Conservation (phyloP, 1,284 basidiomycete species). For the Singerocomus rubriflavus region DNA sequence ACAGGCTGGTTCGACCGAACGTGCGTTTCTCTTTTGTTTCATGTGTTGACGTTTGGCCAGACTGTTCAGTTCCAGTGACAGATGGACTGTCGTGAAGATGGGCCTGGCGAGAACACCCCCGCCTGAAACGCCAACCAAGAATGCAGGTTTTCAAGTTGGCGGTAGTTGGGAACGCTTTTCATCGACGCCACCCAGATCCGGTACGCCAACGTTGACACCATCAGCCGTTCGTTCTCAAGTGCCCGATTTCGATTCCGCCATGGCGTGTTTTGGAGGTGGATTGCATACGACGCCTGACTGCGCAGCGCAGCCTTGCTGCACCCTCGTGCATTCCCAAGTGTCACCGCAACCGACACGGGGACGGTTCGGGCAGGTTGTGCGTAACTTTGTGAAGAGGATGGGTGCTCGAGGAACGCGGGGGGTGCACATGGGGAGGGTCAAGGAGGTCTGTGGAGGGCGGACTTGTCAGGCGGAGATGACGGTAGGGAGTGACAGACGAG, state of each 20-base stretch:
- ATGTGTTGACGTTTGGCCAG: background rate
- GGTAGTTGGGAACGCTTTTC: background rate
- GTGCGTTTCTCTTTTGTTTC: conserved; percentile 11
- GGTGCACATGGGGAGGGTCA: background rate
- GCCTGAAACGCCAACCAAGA: conserved; percentile 1
- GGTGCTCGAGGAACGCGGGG: too few species aligned
- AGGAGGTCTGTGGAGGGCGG: background rate
- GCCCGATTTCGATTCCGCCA: conserved; percentile 12
- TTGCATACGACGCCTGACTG: background rate
- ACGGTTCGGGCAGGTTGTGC: conserved; percentile 24
- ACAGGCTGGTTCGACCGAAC: conserved; percentile 31
- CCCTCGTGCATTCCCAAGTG: background rate
- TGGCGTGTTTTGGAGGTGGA: too few species aligned
- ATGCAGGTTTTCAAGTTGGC: background rate
- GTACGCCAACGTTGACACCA: conserved; percentile 2
- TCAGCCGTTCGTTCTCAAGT: conserved; percentile 5
- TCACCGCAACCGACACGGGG: conserved; percentile 6
- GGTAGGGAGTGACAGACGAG: too few species aligned
- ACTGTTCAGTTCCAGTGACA: conserved; percentile 18
- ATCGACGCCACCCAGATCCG: background rate
- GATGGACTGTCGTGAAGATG: conserved; percentile 27
- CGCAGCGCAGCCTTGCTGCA: background rate
- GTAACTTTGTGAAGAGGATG: conserved; percentile 23
- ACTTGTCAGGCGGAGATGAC: too few species aligned
- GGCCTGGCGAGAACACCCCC: conserved; percentile 13